These are phyloP conservation scores for Paecilomyces formosus DNA, from an alignment of 2,329 filamentous ascomycete species.

Conservation along the genomic window DNA sequence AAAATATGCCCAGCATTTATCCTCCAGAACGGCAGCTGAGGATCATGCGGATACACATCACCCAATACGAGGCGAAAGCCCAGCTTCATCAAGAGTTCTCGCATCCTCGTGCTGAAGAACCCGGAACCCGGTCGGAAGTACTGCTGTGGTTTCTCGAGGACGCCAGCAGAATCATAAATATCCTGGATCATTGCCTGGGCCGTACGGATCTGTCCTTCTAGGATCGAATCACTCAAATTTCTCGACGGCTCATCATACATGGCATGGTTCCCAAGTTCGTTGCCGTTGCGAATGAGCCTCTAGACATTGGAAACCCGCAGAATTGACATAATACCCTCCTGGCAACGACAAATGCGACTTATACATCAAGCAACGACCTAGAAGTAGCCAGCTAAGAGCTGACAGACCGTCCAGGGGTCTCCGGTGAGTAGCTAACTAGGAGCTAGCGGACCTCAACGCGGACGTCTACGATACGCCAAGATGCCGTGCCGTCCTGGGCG, in stretches of 20 bases:
- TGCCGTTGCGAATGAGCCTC: conserved; percentile 50
- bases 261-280: conserved; percentile 79
- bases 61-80: conserved; percentile 72
- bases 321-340: neutral
- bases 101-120: conserved; percentile 69
- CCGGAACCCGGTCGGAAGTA: conserved; percentile 82
- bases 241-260: conserved; percentile 77
- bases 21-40: conserved; percentile 64
- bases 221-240: conserved; percentile 49
- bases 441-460: neutral
- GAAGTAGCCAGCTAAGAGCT: neutral
- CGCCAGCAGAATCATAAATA: conserved; percentile 43
- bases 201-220: conserved; percentile 55
- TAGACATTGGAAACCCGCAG: too few relatives aligned
- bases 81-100: conserved; percentile 49
- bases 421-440: neutral
- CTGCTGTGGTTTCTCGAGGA: conserved; percentile 41
- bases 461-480: neutral
- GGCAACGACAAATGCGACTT: neutral
- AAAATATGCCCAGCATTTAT: conserved; percentile 73
- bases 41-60: conserved; percentile 81
- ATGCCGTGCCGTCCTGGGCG: neutral
- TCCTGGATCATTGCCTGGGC: conserved; percentile 56
- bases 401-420: neutral
- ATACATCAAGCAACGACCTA: neutral